A percentile compares a stretch with the other conserved stretches of the same genome.
Conservation (phyloP, 768 basidiomycete genomes). For the Kwoniella heveanensis region DNA sequence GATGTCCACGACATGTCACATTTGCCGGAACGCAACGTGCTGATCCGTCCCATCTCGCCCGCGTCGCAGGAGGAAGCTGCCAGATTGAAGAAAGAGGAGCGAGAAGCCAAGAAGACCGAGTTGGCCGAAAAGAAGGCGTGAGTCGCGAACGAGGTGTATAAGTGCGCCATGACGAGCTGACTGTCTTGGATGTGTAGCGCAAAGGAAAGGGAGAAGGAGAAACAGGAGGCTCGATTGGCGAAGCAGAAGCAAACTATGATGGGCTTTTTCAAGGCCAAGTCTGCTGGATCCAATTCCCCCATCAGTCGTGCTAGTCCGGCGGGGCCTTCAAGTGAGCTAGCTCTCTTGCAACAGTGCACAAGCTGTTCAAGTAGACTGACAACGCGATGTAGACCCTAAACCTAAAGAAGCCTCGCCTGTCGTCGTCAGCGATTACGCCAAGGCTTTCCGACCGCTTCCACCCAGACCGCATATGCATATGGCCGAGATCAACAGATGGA, state of each 20-base stretch:
- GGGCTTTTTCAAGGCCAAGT: slow-evolving; percentile 39
- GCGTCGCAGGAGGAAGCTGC: slow-evolving; percentile 41
- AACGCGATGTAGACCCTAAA: slow-evolving; percentile 1
- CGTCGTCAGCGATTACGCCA: slow-evolving; percentile 37
- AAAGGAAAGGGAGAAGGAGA: slow-evolving; percentile 35
- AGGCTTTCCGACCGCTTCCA: slow-evolving; percentile 40
- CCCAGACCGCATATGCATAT: slow-evolving; percentile 39
- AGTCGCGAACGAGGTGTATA: slow-evolving; percentile 9
- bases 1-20: no score
- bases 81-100: slow-evolving; percentile 41
- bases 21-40: no score
- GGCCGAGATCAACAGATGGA: slow-evolving; percentile 46
- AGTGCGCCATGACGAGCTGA: background rate
- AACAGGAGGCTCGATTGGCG: slow-evolving; percentile 29
- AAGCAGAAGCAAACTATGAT: slow-evolving; percentile 41
- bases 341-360: no score
- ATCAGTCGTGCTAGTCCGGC: slow-evolving; percentile 30
- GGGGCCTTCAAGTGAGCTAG: slow-evolving; percentile 41
- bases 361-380: slow-evolving; percentile 3
- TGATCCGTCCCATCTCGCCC: slow-evolving; percentile 8
- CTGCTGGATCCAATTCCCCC: slow-evolving; percentile 7
- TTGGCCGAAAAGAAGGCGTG: slow-evolving; percentile 47
- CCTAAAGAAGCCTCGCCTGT: slow-evolving; percentile 10
- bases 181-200: slow-evolving; percentile 25
- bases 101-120: slow-evolving; percentile 39